A percentile compares a stretch with the other conserved stretches of the same genome.
Conservation (phyloP, 805 yeast species). For the Lachancea mirantina region DNA sequence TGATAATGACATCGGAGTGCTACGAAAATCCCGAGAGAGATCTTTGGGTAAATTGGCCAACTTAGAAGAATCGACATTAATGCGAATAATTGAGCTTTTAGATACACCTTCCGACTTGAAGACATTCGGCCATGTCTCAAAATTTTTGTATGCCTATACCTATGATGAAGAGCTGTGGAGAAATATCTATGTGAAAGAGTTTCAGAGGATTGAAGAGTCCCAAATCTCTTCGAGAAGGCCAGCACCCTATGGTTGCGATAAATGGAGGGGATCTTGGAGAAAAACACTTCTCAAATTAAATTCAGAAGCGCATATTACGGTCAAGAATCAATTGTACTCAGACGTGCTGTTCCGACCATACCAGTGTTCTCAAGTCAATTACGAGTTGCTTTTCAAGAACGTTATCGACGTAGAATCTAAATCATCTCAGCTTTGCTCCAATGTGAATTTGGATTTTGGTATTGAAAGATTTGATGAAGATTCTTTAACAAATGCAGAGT, state of each 20-base stretch:
- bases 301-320: slow-evolving; percentile 40
- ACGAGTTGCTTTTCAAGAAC: slow-evolving; percentile 40
- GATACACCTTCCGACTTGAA: slow-evolving; percentile 42
- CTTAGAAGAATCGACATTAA: slow-evolving; percentile 58
- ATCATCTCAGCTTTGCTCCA: slow-evolving; percentile 18
- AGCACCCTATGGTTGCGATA: slow-evolving; percentile 24
- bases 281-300: slow-evolving; percentile 43
- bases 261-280: slow-evolving; percentile 83
- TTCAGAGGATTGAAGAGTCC: slow-evolving; percentile 13
- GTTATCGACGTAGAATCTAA: slow-evolving; percentile 42
- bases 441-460: slow-evolving; percentile 25
- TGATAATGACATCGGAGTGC: slow-evolving; percentile 15
- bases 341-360: slow-evolving; percentile 78
- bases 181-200: slow-evolving; percentile 39
- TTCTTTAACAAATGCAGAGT: slow-evolving; percentile 37
- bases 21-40: slow-evolving; percentile 15
- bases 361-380: slow-evolving; percentile 69
- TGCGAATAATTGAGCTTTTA: slow-evolving; percentile 45
- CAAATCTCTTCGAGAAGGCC: slow-evolving; percentile 13
- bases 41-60: slow-evolving; percentile 48
- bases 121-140: slow-evolving; percentile 51
- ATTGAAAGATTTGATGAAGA: slow-evolving; percentile 49
- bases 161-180: slow-evolving; percentile 83
- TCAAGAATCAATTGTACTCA: slow-evolving; percentile 52
- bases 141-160: slow-evolving; percentile 61